A percentile compares a stretch with the other conserved stretches of the same genome.
Conservation (phyloP, 1,139 yeast species). For the Kurtzmaniella natalensis region DNA sequence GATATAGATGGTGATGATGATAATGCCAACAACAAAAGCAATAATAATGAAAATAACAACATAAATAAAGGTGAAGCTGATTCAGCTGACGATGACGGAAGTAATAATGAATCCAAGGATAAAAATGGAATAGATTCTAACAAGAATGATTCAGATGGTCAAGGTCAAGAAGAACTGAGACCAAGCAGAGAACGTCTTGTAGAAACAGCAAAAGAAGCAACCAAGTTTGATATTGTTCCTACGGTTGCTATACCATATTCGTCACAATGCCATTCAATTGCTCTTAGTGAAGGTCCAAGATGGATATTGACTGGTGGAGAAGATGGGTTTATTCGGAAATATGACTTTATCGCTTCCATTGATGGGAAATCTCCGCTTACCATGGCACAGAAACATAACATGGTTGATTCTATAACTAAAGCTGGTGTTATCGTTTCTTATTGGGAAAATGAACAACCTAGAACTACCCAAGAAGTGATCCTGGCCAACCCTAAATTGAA, state of each 20-base stretch:
- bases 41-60: slow-evolving; percentile 3
- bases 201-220: slow-evolving; percentile 41
- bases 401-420: slow-evolving; percentile 78
- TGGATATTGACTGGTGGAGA: slow-evolving; percentile 95
- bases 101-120: slow-evolving; percentile 1
- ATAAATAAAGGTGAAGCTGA: neutral
- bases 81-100: slow-evolving; percentile 2
- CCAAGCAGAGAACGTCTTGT: slow-evolving; percentile 34
- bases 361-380: slow-evolving; percentile 91
- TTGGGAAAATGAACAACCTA: slow-evolving; percentile 96
- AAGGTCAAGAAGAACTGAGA: neutral
- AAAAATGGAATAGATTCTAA: neutral
- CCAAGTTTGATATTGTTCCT: slow-evolving; percentile 57
- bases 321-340: slow-evolving; percentile 89
- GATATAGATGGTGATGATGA: neutral
- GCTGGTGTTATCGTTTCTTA: slow-evolving; percentile 82
- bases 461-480: slow-evolving; percentile 38
- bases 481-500: slow-evolving; percentile 41
- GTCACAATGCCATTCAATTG: slow-evolving; percentile 68
- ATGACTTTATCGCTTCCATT: slow-evolving; percentile 78
- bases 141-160: neutral
- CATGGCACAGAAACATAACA: slow-evolving; percentile 84
- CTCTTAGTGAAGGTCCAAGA: slow-evolving; percentile 76
- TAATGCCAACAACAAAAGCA: slow-evolving; percentile 1
- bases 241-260: slow-evolving; percentile 72